Base-by-base conservation (phyloP, 805 yeast species). In the Nematodospora valgi region DNA sequence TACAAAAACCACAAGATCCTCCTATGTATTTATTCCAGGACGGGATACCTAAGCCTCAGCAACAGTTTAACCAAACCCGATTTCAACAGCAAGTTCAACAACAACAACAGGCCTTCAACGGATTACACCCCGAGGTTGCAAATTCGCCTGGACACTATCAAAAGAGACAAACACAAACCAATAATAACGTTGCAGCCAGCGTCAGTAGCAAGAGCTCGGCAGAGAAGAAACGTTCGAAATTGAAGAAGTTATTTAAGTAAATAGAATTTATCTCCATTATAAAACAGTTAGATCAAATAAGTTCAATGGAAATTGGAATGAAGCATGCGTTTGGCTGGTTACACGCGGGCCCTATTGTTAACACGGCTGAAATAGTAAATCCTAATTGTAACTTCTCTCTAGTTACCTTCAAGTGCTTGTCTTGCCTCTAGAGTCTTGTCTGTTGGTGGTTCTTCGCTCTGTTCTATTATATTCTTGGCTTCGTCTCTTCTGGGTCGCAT, bases 141-240 rank as follows among this genome's bases (percentile, higher is more conserved):
- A n/a, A n/a, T n/a, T n/a, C 23, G n/a, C 39, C 51, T 47, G n/a
- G 43, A 28, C 62, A 56, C 34, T 58, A 58, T 41, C 61, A 55
- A 26, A 58, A 49, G 34, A 39, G 54, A 34, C 24, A 34, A 14
- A 13, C 26, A 5, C 31, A 28, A 18, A 22, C 3, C 6, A n/a
- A 6, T 17, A 34, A 19, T 4, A 30, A 11, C 13, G n/a, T 19
- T 20, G 16, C 32, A 18, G 11, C 23, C 24, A 20, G 3, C 30
- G 7, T 20, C 27, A 11, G 2, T 15, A n/a, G 10, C 29, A 29
- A 10, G 3, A 19, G 12, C 37, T n/a, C 21, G n/a, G 10, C 27
- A 12, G 65, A 68, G 30, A 67, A 65, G 45, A 73, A 74, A 51
- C 64, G 67, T 25, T 58, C 64, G 10, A 72, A 69, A 42, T 64